Evolutionary conservation across 78 protist species (phyloP), one percentile per base, ranked within the genome.

Genomic region (Dictyostelium citrinum): DNA sequence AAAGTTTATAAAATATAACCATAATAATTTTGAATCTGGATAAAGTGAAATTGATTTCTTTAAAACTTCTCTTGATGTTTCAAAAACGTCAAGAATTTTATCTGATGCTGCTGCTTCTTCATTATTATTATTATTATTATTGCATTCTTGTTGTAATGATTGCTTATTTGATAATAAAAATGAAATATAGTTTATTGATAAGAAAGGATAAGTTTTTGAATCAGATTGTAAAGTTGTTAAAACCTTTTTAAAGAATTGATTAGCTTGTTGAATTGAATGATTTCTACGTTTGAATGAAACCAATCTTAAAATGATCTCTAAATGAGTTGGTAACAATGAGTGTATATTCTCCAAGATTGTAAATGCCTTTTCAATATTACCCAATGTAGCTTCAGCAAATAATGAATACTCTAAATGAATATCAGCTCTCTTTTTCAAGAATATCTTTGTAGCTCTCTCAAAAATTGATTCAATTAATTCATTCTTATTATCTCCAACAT

Each of bases 391-490:
- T 22, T 76, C 82, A 11, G 24, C 49, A 27, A 76, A 76, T 17
- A n/a, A 37, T 41, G 64, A 41, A 76, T 76, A 76, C 11, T 76
- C 82, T 6, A 76, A 76, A 76, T 76, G 82, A 37, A 76, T 22
- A 76, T 76, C 82, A 2, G 82, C 51, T 76, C 58, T 76, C 31
- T 41, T 76, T 41, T 76, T 76, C 27, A 76, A 76, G 27, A 43
- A 76, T 20, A n/a, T 43, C 27, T 24, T 24, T 24, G 82, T 76
- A 10, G 82, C 82, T 76, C 82, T 76, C 17, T 76, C 41, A 76
- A 24, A 76, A 7, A 41, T n/a, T 11, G 20, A 24, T 24, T 76
- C 82, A 43, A 41, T 41, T 5, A 27, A 24, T 11, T 64, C 37
- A 27, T 27, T 27, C 35, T 29, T 64, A 64, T 64, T 29, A 64